A percentile compares a stretch with the other conserved stretches of the same genome.
These are phyloP conservation scores for Solanum hybrid DNA, from an alignment of 305 asterid species.

Conservation along the genomic window DNA sequence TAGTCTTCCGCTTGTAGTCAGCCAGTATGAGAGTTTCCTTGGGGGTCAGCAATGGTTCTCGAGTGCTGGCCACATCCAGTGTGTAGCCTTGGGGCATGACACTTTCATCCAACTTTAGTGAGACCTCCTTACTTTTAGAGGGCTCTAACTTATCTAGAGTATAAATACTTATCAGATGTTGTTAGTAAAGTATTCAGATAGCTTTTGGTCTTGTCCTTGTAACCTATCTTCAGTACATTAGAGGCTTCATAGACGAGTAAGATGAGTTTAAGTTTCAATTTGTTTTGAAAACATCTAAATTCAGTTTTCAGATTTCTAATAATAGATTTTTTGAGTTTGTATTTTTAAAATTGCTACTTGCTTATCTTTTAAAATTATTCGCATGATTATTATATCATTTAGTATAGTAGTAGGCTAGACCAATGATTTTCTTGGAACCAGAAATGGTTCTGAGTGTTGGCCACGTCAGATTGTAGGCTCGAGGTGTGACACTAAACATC, in stretches of 20 bases:
- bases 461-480: neutral
- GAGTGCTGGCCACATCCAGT: neutral
- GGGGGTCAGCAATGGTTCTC: too few relatives aligned
- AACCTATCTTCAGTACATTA: too few relatives aligned
- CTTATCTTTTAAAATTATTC: neutral
- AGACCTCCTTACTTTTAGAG: too few relatives aligned
- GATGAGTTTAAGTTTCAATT: neutral
- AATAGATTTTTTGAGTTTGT: neutral
- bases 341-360: neutral
- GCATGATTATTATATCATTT: neutral
- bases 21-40: too few relatives aligned
- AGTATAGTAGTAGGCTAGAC: neutral
- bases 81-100: neutral
- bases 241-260: neutral
- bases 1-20: too few relatives aligned
- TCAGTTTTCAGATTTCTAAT: too few relatives aligned
- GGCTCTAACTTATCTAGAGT: too few relatives aligned
- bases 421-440: neutral
- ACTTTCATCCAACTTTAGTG: too few relatives aligned
- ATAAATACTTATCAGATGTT: too few relatives aligned
- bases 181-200: too few relatives aligned
- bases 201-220: neutral
- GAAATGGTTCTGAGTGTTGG: neutral
- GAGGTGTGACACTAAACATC: neutral
- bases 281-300: neutral